These are phyloP conservation scores for Fusarium sp. DNA, from an alignment of 2,329 filamentous ascomycete genomes.

Conservation along the genomic window DNA sequence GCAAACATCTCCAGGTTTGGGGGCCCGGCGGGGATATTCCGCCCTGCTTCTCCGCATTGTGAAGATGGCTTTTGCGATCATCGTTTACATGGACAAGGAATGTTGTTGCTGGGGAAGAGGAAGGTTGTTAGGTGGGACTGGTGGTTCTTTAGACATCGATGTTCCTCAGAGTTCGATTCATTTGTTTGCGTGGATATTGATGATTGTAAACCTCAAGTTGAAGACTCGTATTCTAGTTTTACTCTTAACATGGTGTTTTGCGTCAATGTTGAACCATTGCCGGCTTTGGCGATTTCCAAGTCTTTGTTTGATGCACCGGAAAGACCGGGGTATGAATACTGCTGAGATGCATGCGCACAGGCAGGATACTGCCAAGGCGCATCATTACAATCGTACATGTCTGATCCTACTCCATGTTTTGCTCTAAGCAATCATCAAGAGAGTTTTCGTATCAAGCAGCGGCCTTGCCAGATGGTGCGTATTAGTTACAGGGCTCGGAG, in stretches of 20 bases:
- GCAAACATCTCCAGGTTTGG: slow-evolving; percentile 4
- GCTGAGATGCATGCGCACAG: too few relatives aligned
- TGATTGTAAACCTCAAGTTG: too few relatives aligned
- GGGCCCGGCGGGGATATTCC: slow-evolving; percentile 23
- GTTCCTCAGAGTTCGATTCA: not conserved
- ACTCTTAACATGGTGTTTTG: too few relatives aligned
- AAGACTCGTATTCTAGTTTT: too few relatives aligned
- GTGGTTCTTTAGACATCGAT: not conserved
- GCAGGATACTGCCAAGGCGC: too few relatives aligned
- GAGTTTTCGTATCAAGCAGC: not conserved
- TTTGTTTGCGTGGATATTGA: too few relatives aligned
- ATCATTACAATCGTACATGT: not conserved
- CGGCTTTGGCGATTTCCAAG: not conserved
- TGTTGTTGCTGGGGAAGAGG: slow-evolving; percentile 1
- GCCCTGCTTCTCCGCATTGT: slow-evolving; percentile 23
- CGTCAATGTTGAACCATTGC: too few relatives aligned
- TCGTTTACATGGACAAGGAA: not conserved
- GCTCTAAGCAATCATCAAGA: not conserved
- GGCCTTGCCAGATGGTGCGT: not conserved
- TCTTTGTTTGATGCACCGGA: not conserved
- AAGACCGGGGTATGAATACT: not conserved
- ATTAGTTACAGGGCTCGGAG: not conserved
- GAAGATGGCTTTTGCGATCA: not conserved
- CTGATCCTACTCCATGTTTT: too few relatives aligned
- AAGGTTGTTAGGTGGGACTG: slow-evolving; percentile 2